These are phyloP conservation scores for Mucuna pruriens DNA, from an alignment of 306 rosid genomes.

Conservation along the genomic window DNA sequence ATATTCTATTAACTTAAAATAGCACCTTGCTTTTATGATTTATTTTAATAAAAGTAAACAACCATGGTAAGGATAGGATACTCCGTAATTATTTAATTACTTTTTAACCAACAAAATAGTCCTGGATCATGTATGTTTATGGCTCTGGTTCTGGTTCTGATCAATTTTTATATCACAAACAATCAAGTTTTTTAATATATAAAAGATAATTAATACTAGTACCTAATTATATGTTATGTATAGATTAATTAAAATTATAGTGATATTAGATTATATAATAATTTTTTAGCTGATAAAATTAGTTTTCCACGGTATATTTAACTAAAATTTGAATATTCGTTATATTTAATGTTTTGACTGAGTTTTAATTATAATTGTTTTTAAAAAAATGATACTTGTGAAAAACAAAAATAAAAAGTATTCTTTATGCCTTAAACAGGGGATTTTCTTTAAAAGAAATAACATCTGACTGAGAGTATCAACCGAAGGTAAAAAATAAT, in stretches of 20 bases:
- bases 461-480: not conserved
- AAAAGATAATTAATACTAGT: no score
- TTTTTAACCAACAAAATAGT: no score
- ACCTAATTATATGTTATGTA: no score
- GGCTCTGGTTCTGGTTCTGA: no score
- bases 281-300: no score
- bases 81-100: not conserved
- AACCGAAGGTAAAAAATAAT: slow-evolving; percentile 10
- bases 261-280: no score
- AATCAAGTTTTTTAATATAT: no score
- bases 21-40: not conserved
- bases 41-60: not conserved
- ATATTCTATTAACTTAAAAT: not conserved
- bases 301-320: no score
- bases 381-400: not conserved
- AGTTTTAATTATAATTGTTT: not conserved
- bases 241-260: no score
- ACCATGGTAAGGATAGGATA: not conserved
- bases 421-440: not conserved
- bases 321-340: not conserved
- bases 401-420: not conserved
- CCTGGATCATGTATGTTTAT: no score
- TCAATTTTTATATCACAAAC: no score
- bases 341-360: not conserved
- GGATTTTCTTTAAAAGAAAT: not conserved